Evolutionary conservation across 768 basidiomycete genomes (phyloP), one percentile per base, ranked within the genome.

Genomic region (Boletus tomentosulus): DNA sequence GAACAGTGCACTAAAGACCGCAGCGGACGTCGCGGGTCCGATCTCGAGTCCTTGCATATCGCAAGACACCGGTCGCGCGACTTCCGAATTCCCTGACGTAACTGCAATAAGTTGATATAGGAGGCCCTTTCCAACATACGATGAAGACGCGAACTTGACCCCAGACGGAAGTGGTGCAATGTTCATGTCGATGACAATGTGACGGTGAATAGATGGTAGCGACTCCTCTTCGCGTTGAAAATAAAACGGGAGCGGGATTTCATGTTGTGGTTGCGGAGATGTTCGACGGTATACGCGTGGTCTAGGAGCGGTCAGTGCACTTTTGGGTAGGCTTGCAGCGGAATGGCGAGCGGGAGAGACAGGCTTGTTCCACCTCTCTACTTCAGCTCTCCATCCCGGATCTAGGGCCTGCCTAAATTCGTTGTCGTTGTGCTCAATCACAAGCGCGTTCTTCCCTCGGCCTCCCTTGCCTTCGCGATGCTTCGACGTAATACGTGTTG

Each of bases 101-200:
- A 76, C 48, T n/a, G 73, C 62, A 46, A 84, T 55, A 15, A 91
- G 74, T 24, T 86, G 80, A 52, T 76, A 66, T 16, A 93, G 78
- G 62, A 77, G 74, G 1, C 87, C 86, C 53, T 74, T 82, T 8
- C 77, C 79, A 42, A 85, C 75, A 57, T 83, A 86, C 6, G 84
- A 81, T 9, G 74, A 69, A 2, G 69, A 37, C 1, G 62, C 64
- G 57, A 92, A 85, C 34, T 74, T 74, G 34, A 79, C 68, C 3
- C 83, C 85, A 3, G 78, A 73, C 24, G 73, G 74, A 6, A 89
- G 67, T 30, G 71, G 68, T 4, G 66, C 65, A 12, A 89, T 75
- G 28, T 74, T 74, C 60, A 83, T 78, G 68, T 92, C 83, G 54
- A 74, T 58, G 50, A 66, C 57, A 37, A 79, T 62, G 10, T 67